Conservation (phyloP, 805 yeast genomes). For the Tetrapisispora fleetii region DNA sequence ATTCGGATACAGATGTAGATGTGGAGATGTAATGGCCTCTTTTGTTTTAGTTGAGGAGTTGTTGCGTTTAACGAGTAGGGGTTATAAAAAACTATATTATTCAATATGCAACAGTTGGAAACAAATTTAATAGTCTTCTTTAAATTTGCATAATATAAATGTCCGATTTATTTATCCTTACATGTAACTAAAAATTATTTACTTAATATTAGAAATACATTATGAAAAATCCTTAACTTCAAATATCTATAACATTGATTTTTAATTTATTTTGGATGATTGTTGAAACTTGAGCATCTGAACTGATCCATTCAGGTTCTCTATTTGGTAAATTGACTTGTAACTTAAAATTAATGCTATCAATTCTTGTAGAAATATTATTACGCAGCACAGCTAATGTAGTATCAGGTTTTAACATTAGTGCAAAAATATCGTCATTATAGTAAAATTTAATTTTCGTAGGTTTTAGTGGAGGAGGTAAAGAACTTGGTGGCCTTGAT, state of each 20-base stretch:
- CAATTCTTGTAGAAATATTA: constrained; percentile 45
- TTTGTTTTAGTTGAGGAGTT: no score
- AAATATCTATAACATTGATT: constrained; percentile 30
- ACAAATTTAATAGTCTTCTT: no score
- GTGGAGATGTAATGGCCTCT: neutral
- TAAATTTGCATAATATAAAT: neutral
- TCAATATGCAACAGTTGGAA: no score
- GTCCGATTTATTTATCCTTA: constrained; percentile 1
- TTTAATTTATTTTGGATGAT: constrained; percentile 31
- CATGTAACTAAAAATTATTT: neutral
- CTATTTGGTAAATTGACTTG: constrained; percentile 27
- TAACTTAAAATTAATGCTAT: constrained; percentile 29
- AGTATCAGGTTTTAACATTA: constrained; percentile 42
- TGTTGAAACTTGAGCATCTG: constrained; percentile 27
- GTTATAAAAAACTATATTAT: no score
- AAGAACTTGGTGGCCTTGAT: constrained; percentile 25
- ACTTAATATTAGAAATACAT: neutral
- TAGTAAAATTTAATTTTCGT: constrained; percentile 64
- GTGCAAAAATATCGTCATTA: constrained; percentile 73
- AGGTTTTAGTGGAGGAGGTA: constrained; percentile 22
- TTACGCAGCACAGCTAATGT: constrained; percentile 40
- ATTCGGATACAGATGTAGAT: neutral
- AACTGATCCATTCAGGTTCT: constrained; percentile 26
- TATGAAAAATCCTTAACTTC: neutral
- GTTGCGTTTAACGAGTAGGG: no score